Base-by-base conservation (phyloP, 176 grass and related monocot genomes). In the Cocos nucifera region DNA sequence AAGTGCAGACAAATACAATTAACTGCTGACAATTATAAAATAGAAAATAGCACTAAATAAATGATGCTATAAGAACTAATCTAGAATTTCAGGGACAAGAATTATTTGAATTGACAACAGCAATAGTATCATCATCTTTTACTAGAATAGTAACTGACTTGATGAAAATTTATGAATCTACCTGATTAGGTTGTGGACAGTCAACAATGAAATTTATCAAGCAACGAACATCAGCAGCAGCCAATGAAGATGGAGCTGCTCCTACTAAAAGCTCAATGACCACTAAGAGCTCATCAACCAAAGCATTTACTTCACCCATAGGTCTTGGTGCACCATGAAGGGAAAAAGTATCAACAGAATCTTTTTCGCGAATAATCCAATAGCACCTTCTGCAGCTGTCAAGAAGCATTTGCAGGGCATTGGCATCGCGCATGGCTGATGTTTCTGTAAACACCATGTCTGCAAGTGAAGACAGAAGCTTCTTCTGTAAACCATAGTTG, bases 181-280 rank as follows among this genome's bases (percentile, higher is more conserved):
- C 92, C 92, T 96, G 92, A 85, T 90, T 96, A 78, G 87, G 86
- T 50, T 96, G 92, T 72, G 83, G 92, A 59, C 92, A 96, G 55
- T 96, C 92, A 69, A 88, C 77, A 74, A 96, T 30, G 82, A 96
- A 96, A 64, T 86, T 87, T 65, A 96, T 88, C 72, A 96, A 87
- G 74, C 78, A 85, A 53, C 78, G 78, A 28, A 96, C 75, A 83
- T 96, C 92, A 63, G 82, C 78, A 57, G 78, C 68, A 56, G 75
- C 84, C 6, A 78, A 63, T 75, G 79, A 65, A 79, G 87, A 73
- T 71, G 92, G 76, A 26, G 79, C 71, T 74, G 92, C 83, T 71
- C 92, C 83, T 39, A 97, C 51, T 44, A 97, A 76, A 51, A 97
- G 92, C 77, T 97, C 92, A 14, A 97, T 78, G 69, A 97, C 84